Evolutionary conservation across 345 rosid species (phyloP).

Genomic region (Citrus reticulata): DNA sequence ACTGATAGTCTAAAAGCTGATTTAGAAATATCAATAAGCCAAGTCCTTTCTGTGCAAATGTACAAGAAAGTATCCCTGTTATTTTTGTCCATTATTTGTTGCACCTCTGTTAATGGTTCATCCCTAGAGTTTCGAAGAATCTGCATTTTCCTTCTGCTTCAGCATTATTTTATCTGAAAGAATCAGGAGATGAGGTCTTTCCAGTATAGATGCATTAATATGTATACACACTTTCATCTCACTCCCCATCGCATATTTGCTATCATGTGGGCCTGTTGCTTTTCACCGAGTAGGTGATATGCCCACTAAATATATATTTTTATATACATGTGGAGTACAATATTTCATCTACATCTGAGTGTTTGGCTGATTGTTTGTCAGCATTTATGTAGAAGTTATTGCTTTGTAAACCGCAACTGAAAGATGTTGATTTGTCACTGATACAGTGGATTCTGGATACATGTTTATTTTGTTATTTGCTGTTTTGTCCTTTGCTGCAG

Average conservation of each 20-base stretch:
- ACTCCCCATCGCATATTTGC: neutral
- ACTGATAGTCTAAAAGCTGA: neutral
- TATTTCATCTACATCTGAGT: neutral
- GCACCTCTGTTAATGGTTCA: neutral
- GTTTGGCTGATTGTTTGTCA: neutral
- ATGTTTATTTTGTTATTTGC: neutral
- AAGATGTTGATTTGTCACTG: neutral
- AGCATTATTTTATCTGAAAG: neutral
- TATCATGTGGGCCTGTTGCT: neutral
- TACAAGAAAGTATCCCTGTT: neutral
- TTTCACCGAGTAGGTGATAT: neutral
- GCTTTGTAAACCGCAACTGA: neutral
- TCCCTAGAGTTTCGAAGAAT: neutral
- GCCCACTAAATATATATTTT: neutral
- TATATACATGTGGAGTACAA: neutral
- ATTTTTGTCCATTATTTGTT: neutral
- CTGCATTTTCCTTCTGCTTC: neutral
- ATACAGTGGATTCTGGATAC: neutral
- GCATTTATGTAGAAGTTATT: neutral
- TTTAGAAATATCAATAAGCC: neutral
- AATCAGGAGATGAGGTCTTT: neutral
- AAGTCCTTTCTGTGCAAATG: neutral
- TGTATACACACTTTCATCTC: neutral
- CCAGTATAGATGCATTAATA: neutral
- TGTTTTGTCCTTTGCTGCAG: conserved; percentile 34